These are phyloP conservation scores for Entrophospora sp. DNA, from an alignment of 192 early-diverging fungal species.

Conservation along the genomic window DNA sequence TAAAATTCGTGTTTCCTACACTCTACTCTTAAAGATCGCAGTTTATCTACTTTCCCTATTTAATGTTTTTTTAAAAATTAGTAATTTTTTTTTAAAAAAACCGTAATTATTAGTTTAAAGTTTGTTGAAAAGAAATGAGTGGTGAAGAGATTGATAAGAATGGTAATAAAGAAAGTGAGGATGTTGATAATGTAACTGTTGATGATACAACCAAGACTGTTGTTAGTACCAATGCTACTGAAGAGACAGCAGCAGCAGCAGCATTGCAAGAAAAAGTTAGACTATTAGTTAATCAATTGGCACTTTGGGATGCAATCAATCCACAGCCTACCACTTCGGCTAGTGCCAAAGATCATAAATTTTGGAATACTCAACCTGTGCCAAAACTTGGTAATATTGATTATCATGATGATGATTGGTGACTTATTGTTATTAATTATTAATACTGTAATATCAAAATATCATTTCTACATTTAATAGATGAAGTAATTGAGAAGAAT, in stretches of 20 bases:
- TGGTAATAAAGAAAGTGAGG: too few species aligned
- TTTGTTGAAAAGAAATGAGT: too few species aligned
- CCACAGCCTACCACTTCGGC: too few species aligned
- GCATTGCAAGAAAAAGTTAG: constrained; percentile 18
- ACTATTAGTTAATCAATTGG: constrained; percentile 3
- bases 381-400: constrained; percentile 52
- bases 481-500: constrained; percentile 60
- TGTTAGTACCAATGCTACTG: neutral
- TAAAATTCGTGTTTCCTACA: too few species aligned
- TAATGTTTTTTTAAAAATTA: too few species aligned
- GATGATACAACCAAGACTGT: neutral
- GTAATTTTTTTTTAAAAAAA: too few species aligned
- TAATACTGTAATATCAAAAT: neutral
- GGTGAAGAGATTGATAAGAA: too few species aligned
- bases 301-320: constrained; percentile 4
- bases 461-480: constrained; percentile 24
- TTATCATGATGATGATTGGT: constrained; percentile 18
- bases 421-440: neutral
- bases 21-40: too few species aligned
- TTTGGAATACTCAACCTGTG: constrained; percentile 98
- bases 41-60: too few species aligned
- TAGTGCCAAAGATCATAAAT: constrained; percentile 53
- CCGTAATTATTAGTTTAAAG: too few species aligned
- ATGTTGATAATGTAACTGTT: too few species aligned
- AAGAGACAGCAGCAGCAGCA: neutral